Conservation (phyloP, 2,329 filamentous ascomycete species). For the Fusarium armeniacum region DNA sequence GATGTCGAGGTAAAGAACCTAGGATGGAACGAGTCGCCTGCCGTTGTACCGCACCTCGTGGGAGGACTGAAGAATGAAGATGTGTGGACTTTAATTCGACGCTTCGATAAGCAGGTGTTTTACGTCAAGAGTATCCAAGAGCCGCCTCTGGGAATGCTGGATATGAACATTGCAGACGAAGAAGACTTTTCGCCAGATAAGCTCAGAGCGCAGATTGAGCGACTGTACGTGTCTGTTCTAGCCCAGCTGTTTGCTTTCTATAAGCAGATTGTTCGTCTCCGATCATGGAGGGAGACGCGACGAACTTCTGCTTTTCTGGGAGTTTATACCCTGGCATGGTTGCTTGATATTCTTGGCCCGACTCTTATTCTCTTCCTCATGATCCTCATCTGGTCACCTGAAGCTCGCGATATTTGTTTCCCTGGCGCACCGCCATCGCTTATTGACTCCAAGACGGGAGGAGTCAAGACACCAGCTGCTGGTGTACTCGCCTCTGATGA, state of each 20-base stretch:
- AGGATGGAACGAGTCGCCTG: constrained; percentile 76
- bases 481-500: constrained; percentile 82
- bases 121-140: constrained; percentile 75
- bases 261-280: constrained; percentile 81
- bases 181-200: constrained; percentile 91
- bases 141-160: constrained; percentile 73
- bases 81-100: constrained; percentile 77
- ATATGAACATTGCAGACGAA: constrained; percentile 84
- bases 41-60: constrained; percentile 72
- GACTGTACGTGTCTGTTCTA: constrained; percentile 84
- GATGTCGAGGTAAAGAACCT: constrained; percentile 72
- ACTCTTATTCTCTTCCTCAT: constrained; percentile 71
- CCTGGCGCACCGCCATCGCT: constrained; percentile 82
- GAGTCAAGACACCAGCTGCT: constrained; percentile 81
- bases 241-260: constrained; percentile 74
- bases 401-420: constrained; percentile 74
- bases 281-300: constrained; percentile 82
- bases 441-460: constrained; percentile 77
- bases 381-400: constrained; percentile 75
- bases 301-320: constrained; percentile 74
- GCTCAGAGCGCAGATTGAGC: constrained; percentile 80
- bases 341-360: constrained; percentile 78
- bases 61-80: constrained; percentile 79
- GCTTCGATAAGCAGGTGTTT: constrained; percentile 80
- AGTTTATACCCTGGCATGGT: constrained; percentile 75